Conservation (phyloP, 2,329 filamentous ascomycete species). For the Alternaria tenuissima region DNA sequence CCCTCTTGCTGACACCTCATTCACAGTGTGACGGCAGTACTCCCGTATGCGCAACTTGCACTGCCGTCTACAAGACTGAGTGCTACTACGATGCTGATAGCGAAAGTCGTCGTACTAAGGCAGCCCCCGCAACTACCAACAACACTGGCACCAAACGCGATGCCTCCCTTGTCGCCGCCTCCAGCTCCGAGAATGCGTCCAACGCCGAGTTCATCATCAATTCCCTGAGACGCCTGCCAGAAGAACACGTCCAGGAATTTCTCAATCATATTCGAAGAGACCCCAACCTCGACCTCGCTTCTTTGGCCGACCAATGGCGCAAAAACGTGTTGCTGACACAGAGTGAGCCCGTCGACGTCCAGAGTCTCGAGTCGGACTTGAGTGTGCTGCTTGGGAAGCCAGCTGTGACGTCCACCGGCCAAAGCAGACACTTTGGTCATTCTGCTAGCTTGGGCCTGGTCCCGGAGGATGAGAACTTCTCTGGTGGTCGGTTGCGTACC, state of each 20-base stretch:
- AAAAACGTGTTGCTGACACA: conserved; percentile 50
- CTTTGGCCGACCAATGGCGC: conserved; percentile 52
- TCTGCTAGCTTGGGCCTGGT: conserved; percentile 50
- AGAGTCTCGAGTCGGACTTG: conserved; percentile 47
- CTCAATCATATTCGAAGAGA: conserved; percentile 55
- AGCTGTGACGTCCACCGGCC: conserved; percentile 42
- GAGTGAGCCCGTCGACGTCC: conserved; percentile 30
- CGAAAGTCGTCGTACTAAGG: conserved; percentile 56
- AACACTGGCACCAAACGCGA: conserved; percentile 43
- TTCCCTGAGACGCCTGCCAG: conserved; percentile 55
- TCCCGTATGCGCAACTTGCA: conserved; percentile 61
- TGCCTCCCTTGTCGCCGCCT: conserved; percentile 24
- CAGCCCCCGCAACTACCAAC: conserved; percentile 32
- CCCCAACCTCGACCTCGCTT: conserved; percentile 50
- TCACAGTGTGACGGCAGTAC: conserved; percentile 59
- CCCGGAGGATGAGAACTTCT: conserved; percentile 46
- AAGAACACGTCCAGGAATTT: conserved; percentile 54
- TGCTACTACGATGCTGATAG: conserved; percentile 61
- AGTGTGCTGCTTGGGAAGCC: conserved; percentile 51
- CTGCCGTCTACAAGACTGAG: conserved; percentile 59
- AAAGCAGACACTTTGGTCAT: conserved; percentile 50
- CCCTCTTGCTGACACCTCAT: conserved; percentile 23
- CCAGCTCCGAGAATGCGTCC: conserved; percentile 20
- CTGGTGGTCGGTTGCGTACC: conserved; percentile 22
- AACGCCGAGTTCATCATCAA: conserved; percentile 53